Base-by-base conservation (phyloP, 768 basidiomycete species). In the Clitopilus passeckerianus region DNA sequence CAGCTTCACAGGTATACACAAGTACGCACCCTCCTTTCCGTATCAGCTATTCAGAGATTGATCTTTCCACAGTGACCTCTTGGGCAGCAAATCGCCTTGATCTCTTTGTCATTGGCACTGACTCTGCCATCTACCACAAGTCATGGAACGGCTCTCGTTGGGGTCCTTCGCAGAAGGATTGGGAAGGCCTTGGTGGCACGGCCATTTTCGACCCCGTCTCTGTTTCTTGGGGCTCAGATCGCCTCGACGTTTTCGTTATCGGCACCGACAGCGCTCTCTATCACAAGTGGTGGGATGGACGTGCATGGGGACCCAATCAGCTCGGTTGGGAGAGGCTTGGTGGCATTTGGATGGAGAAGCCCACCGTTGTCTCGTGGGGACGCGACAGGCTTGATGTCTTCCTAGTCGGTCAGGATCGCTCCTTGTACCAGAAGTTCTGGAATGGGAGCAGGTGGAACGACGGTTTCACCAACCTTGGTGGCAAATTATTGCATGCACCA, bases 121-220 rank as follows among this genome's bases (percentile, higher is more conserved):
- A 63, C 59, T 65, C 64, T 44, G 62, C 59, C 44, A 20, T 63
- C 20, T 60, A 58, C 54, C 64, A 65, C 44, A 63, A 65, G 52
- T 54, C 7, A 14, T 65, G 59, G 59, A 24, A 63, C 44, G 62
- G 61, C 22, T 6, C 14, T 15, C 2, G 7, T 14, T 58, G 58
- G 59, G 30, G 16, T 10, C 59, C 61, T 9, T 41, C 37, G 7
- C 46, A n/a, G 9, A 59, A 50, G 22, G 58, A 53, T 53, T 62
- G 44, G 53, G 58, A 55, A 41, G 14, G 33, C 33, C 54, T 55
- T 8, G 63, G 53, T 18, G 63, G 63, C 6, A 50, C 24, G 9
- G 24, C 58, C 53, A n/a, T 53, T 27, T 56, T 57, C 24, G 60
- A 63, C 9, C 63, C 63, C 15, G 60, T 46, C 15, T 56, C 35